phyloP scores from a whole-genome alignment of 441 rosid genomes.

The Pelargonium myrrhifolium region DNA sequence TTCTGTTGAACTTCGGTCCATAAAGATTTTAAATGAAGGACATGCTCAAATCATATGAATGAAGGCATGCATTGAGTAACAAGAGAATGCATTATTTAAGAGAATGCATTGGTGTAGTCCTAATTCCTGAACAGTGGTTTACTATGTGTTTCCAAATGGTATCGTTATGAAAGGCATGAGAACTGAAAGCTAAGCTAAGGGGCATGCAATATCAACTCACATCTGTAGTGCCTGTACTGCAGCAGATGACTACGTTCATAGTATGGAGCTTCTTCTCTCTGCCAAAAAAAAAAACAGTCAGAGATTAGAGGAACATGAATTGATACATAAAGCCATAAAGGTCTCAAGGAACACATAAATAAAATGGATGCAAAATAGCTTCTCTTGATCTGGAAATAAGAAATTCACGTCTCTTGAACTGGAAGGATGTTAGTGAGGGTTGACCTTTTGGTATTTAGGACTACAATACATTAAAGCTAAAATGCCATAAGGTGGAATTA shows the following conservation, averaged over 20 bases:
- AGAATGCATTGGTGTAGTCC: background rate
- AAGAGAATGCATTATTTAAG: background rate
- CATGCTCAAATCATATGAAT: no score
- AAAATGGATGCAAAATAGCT: background rate
- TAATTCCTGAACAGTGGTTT: conserved; percentile 2
- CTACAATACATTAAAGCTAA: no score
- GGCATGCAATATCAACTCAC: background rate
- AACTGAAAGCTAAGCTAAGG: background rate
- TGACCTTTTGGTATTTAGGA: no score
- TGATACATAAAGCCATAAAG: background rate
- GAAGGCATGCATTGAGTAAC: no score
- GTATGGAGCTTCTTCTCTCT: background rate
- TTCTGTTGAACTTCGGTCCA: no score
- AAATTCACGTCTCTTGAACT: background rate
- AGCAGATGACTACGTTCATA: background rate
- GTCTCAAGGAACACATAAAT: background rate
- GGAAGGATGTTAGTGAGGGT: no score
- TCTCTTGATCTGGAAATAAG: background rate
- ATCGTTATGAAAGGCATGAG: background rate
- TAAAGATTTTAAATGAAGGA: no score
- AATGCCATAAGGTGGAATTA: no score
- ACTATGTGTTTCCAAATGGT: background rate
- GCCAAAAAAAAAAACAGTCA: background rate
- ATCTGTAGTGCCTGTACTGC: background rate
- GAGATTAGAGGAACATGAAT: background rate